These are phyloP conservation scores for Leccinellum albellum DNA, from an alignment of 768 basidiomycete genomes.

Conservation along the genomic window DNA sequence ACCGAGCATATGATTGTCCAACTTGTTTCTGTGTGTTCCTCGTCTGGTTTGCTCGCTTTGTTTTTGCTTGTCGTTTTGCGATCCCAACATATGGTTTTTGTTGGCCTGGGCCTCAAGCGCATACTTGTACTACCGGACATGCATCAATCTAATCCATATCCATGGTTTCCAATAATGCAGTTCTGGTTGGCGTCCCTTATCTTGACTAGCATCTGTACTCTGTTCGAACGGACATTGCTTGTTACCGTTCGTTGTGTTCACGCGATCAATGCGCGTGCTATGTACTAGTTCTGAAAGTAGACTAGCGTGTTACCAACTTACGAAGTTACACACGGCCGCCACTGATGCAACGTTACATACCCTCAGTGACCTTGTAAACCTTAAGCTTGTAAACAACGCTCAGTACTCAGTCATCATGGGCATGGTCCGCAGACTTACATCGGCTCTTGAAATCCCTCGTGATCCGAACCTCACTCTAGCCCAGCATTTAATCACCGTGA, in stretches of 20 bases:
- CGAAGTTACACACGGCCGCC: neutral
- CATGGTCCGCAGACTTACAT: conserved; percentile 21
- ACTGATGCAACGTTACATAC: neutral
- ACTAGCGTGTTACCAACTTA: neutral
- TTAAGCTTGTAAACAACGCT: conserved; percentile 1
- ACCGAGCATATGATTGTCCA: conserved; percentile 23
- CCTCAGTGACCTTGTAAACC: neutral
- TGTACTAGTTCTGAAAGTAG: no score
- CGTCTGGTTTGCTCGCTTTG: conserved; percentile 29
- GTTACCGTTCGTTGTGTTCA: neutral
- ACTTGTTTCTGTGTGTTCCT: conserved; percentile 18
- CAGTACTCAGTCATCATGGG: conserved; percentile 16
- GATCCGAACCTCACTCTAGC: conserved; percentile 49
- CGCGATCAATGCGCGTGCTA: neutral
- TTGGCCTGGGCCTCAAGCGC: conserved; percentile 27
- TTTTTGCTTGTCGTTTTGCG: conserved; percentile 28
- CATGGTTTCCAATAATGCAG: conserved; percentile 4
- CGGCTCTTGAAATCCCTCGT: conserved; percentile 49
- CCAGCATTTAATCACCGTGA: conserved; percentile 57
- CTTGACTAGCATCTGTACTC: neutral
- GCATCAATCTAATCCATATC: conserved; percentile 29
- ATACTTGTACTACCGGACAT: conserved; percentile 32
- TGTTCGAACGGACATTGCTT: neutral
- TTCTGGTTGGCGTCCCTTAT: conserved; percentile 1
- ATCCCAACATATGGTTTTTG: conserved; percentile 20